These are phyloP conservation scores for Westerdykella ornata DNA, from an alignment of 2,329 filamentous ascomycete species.

Conservation along the genomic window DNA sequence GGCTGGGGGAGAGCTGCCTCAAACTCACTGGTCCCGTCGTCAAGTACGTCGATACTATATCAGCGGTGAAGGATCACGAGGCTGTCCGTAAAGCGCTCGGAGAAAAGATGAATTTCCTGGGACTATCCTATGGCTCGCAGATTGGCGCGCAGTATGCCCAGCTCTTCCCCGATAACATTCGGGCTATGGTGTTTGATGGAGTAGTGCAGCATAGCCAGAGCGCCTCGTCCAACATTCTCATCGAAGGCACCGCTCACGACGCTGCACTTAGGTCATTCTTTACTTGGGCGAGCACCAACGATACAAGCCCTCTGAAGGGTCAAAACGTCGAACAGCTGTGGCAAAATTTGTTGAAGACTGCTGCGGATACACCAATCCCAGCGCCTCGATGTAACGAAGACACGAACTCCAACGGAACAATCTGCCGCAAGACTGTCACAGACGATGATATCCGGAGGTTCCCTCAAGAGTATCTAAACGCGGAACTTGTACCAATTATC, in stretches of 20 bases:
- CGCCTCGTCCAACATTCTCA: slow-evolving; percentile 31
- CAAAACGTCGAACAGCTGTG: slow-evolving; percentile 18
- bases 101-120: slow-evolving; percentile 38
- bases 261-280: slow-evolving; percentile 36
- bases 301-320: slow-evolving; percentile 28
- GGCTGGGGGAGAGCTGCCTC: slow-evolving; percentile 38
- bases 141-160: slow-evolving; percentile 42
- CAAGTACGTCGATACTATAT: slow-evolving; percentile 38
- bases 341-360: slow-evolving; percentile 24
- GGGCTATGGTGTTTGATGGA: slow-evolving; percentile 43
- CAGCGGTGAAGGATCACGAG: slow-evolving; percentile 33
- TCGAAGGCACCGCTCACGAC: slow-evolving; percentile 36
- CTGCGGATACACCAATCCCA: slow-evolving; percentile 30
- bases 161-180: slow-evolving; percentile 41
- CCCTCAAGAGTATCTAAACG: slow-evolving; percentile 4
- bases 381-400: slow-evolving; percentile 26
- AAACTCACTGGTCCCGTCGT: slow-evolving; percentile 37
- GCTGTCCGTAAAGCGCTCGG: slow-evolving; percentile 30
- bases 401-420: slow-evolving; percentile 4
- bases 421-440: slow-evolving; percentile 21
- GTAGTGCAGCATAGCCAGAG: slow-evolving; percentile 39
- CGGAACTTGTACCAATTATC: slow-evolving; percentile 5
- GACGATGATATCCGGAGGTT: slow-evolving; percentile 27
- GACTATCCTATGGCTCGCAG: slow-evolving; percentile 43
- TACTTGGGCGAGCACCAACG: slow-evolving; percentile 29